phyloP scores from a whole-genome alignment of 371 early-diverging fungal genomes.

The Mortierella sp. region DNA sequence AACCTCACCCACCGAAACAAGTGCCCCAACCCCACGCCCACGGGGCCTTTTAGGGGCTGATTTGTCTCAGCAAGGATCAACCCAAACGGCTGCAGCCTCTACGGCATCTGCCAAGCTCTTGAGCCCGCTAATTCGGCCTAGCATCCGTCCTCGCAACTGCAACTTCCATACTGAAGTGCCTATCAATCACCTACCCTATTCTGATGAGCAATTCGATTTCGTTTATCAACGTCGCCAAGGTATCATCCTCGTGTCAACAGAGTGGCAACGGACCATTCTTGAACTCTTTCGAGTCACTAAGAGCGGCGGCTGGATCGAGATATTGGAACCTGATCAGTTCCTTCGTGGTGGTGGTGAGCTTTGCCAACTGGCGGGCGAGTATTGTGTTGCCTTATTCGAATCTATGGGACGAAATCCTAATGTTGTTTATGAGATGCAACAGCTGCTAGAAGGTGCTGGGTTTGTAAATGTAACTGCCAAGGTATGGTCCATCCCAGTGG shows the following conservation, averaged over 20 bases:
- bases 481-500: constrained; percentile 43
- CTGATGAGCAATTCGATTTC: constrained; percentile 64
- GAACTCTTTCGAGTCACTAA: constrained; percentile 48
- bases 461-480: constrained; percentile 39
- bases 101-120: not conserved
- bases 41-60: constrained; percentile 45
- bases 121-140: constrained; percentile 17
- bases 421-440: constrained; percentile 40
- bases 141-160: constrained; percentile 36
- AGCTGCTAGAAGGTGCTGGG: constrained; percentile 25
- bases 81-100: not conserved
- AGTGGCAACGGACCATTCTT: constrained; percentile 36
- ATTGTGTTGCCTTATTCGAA: constrained; percentile 40
- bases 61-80: constrained; percentile 37
- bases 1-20: constrained; percentile 15
- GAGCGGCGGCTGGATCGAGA: constrained; percentile 52
- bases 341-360: constrained; percentile 41
- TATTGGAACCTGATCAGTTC: constrained; percentile 38
- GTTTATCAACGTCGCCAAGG: constrained; percentile 61
- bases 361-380: constrained; percentile 41
- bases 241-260: constrained; percentile 38
- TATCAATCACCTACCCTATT: constrained; percentile 63
- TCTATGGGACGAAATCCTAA: constrained; percentile 46
- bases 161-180: constrained; percentile 33
- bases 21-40: constrained; percentile 17